Evolutionary conservation across 192 early-diverging fungal species (phyloP).

Genomic region (Podila verticillata): DNA sequence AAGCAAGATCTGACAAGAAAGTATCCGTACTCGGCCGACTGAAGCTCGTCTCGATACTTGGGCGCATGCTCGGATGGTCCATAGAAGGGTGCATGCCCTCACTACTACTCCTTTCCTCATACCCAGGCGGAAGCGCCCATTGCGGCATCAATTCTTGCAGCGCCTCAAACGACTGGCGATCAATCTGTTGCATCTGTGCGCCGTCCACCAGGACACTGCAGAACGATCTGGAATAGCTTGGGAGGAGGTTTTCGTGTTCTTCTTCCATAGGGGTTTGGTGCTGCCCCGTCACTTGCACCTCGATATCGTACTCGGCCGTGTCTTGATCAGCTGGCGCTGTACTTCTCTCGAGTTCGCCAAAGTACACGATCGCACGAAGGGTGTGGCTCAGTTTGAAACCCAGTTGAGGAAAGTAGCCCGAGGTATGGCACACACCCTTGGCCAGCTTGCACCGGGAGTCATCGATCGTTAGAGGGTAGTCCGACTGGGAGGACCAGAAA

Average conservation of each 20-base stretch:
- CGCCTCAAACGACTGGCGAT: conserved; percentile 21
- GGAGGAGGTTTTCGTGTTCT: conserved; percentile 10
- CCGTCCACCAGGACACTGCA: conserved; percentile 10
- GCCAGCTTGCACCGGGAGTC: neutral
- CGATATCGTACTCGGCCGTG: conserved; percentile 1
- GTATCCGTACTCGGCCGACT: conserved; percentile 11
- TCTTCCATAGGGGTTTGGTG: neutral
- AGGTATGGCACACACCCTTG: conserved; percentile 23
- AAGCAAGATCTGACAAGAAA: conserved; percentile 7
- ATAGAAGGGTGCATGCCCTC: too few relatives aligned
- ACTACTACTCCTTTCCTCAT: conserved; percentile 7
- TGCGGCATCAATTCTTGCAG: neutral
- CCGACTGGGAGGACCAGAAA: neutral
- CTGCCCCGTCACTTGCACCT: neutral
- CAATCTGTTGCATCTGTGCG: conserved; percentile 13
- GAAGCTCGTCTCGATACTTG: neutral
- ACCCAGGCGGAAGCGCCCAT: conserved; percentile 1
- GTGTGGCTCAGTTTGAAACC: conserved; percentile 8
- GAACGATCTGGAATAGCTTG: conserved; percentile 29
- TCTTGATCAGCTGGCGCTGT: conserved; percentile 3
- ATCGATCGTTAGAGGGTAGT: neutral
- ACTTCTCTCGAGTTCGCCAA: neutral
- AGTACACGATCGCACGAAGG: conserved; percentile 4
- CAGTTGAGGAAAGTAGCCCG: neutral
- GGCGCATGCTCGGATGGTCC: too few relatives aligned